Evolutionary conservation across 345 rosid species (phyloP).

Genomic region (Eucalyptus marginata): DNA sequence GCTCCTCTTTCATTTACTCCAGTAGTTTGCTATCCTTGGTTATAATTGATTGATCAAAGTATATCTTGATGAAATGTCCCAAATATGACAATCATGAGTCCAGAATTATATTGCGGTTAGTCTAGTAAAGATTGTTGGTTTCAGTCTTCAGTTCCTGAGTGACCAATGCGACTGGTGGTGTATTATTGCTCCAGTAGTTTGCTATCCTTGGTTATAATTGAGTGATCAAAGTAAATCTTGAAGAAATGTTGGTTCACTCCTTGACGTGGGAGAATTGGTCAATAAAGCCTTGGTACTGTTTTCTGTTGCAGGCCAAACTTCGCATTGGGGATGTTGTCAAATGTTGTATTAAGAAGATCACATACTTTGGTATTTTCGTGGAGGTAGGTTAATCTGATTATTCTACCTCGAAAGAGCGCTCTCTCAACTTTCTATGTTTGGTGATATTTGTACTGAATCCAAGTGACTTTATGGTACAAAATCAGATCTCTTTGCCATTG

Average conservation of each 20-base stretch:
- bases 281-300: neutral
- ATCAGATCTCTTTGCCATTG: neutral
- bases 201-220: neutral
- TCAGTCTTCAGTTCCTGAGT: neutral
- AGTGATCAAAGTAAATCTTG: neutral
- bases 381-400: conserved; percentile 36
- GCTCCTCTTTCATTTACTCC: neutral
- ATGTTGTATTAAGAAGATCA: conserved; percentile 77
- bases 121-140: neutral
- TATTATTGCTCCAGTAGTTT: neutral
- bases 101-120: neutral
- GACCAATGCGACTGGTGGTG: neutral
- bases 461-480: neutral
- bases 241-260: neutral
- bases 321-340: conserved; percentile 84
- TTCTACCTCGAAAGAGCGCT: neutral
- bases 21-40: neutral
- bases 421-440: neutral
- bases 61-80: neutral
- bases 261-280: neutral
- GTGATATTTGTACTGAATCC: neutral
- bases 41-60: neutral
- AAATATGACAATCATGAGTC: neutral
- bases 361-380: conserved; percentile 88
- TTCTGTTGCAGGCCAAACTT: conserved; percentile 61